Conservation (phyloP, 495 filamentous ascomycete genomes). For the Xylaria curta region DNA sequence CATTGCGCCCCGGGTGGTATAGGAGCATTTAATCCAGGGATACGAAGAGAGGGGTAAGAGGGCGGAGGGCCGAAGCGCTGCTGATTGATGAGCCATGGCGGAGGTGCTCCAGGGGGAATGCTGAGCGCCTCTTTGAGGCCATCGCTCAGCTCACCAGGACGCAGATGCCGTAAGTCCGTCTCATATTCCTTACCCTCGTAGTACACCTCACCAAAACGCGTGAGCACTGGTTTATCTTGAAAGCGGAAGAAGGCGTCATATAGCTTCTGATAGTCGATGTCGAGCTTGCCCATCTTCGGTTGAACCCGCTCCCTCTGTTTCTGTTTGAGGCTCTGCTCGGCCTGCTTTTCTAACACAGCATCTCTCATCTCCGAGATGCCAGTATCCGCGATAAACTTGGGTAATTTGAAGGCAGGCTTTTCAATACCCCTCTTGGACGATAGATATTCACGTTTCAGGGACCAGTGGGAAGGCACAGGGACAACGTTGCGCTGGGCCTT, state of each 20-base stretch:
- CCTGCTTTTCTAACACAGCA: constrained; percentile 93
- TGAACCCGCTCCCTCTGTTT: constrained; percentile 94
- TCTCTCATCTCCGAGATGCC: constrained; percentile 98
- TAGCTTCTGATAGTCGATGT: constrained; percentile 97
- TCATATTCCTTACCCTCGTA: constrained; percentile 99
- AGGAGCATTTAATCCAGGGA: constrained; percentile 94
- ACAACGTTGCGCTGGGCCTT: constrained; percentile 96
- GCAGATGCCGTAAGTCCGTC: constrained; percentile 87
- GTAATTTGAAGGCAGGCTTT: constrained; percentile 89
- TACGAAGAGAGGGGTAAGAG: constrained; percentile 89
- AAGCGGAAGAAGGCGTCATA: constrained; percentile 98
- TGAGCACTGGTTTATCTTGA: constrained; percentile 93
- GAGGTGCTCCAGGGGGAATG: constrained; percentile 91
- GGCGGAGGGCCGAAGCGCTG: constrained; percentile 93
- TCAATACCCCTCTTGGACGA: constrained; percentile 96
- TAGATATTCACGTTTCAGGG: constrained; percentile 92
- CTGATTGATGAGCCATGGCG: constrained; percentile 96
- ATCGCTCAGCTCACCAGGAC: constrained; percentile 88
- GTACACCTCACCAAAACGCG: constrained; percentile 95
- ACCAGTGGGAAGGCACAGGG: constrained; percentile 93
- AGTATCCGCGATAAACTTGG: constrained; percentile 97
- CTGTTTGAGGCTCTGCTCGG: constrained; percentile 86
- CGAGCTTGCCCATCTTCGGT: constrained; percentile 95
- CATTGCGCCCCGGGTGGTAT: constrained; percentile 91
- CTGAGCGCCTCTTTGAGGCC: constrained; percentile 91